Base-by-base conservation (phyloP, 2,329 filamentous ascomycete species). In the Lasiodiplodia theobromae region DNA sequence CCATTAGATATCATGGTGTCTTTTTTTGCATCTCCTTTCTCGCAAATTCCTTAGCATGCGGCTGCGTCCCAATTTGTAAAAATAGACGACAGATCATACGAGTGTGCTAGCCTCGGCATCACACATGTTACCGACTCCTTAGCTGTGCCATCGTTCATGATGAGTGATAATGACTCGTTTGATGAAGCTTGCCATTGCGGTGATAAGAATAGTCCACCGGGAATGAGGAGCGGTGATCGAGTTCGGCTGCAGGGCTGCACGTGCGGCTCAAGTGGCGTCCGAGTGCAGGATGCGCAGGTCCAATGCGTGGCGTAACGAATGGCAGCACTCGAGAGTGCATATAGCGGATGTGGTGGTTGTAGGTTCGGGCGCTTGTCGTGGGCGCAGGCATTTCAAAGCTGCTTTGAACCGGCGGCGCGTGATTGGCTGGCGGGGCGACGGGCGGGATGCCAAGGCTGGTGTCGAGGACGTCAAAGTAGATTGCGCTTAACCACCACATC, bases 381-480 rank as follows among this genome's bases (percentile, higher is more conserved):
- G 31, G 60, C 44, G 47, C 60, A 21, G 47, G 28, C 44, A 64
- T 64, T 64, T 64, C 60, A 64, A 64, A 64, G 60, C 60, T 64
- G 60, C 44, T 64, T 64, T 64, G 60, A 52, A 52, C 60, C 51
- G 65, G 28, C 28, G 28, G 40, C 28, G 31, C 12, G 44, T 67
- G 65, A 67, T 67, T 67, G 65, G 65, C 65, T 57, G 53, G 25
- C 40, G 53, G 18, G 18, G 25, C 53, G 53, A 49, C 38, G 21
- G 38, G 37, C 38, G 63, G 51, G 23, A 34, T 44, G 65, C 65
- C 65, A 67, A 67, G 65, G 25, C 65, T 28, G 31, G 28, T 31
- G n/a, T 66, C 56, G 57, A 53, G 54, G 66, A 68, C 66, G 37
- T 68, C 66, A 63, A 66, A 66, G 63, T 44, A 54, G 63, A 56